Conservation (phyloP, 768 basidiomycete species). For the Sporobolomyces phaffii region DNA sequence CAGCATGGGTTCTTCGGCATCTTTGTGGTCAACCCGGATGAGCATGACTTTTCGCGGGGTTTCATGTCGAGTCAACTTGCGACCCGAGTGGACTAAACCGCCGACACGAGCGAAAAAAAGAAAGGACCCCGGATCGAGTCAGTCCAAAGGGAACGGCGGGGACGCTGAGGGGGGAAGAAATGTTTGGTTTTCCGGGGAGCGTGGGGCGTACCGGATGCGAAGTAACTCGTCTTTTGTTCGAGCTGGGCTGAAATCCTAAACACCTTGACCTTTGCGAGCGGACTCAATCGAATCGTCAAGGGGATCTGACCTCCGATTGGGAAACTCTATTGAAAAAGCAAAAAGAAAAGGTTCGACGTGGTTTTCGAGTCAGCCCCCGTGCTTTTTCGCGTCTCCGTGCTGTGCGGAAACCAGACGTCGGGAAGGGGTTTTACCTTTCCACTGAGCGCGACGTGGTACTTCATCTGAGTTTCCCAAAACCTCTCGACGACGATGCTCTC, state of each 20-base stretch:
- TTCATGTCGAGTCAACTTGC: slow-evolving; percentile 64
- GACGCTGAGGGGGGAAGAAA: too few relatives aligned
- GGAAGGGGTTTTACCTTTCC: slow-evolving; percentile 39
- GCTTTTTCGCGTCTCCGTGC: too few relatives aligned
- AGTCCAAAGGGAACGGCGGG: neutral
- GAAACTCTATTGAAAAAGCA: slow-evolving; percentile 65
- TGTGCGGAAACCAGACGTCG: too few relatives aligned
- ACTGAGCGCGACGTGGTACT: slow-evolving; percentile 42
- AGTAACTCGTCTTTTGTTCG: slow-evolving; percentile 60
- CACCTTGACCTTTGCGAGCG: slow-evolving; percentile 73
- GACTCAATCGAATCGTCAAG: slow-evolving; percentile 71
- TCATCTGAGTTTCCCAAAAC: slow-evolving; percentile 77
- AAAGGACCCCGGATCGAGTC: neutral
- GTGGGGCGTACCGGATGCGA: slow-evolving; percentile 25
- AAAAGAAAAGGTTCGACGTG: too few relatives aligned
- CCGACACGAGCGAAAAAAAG: neutral
- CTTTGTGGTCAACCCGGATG: slow-evolving; percentile 57
- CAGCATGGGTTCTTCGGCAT: slow-evolving; percentile 61
- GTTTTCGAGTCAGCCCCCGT: too few relatives aligned
- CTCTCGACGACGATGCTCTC: slow-evolving; percentile 74
- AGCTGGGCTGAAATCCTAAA: slow-evolving; percentile 65
- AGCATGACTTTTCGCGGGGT: slow-evolving; percentile 59
- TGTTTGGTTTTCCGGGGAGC: too few relatives aligned
- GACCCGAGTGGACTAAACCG: slow-evolving; percentile 42
- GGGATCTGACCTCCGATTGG: slow-evolving; percentile 77